A percentile compares a stretch with the other conserved stretches of the same genome.
These are phyloP conservation scores for Russula ochroleuca DNA, from an alignment of 768 basidiomycete genomes.

Conservation along the genomic window DNA sequence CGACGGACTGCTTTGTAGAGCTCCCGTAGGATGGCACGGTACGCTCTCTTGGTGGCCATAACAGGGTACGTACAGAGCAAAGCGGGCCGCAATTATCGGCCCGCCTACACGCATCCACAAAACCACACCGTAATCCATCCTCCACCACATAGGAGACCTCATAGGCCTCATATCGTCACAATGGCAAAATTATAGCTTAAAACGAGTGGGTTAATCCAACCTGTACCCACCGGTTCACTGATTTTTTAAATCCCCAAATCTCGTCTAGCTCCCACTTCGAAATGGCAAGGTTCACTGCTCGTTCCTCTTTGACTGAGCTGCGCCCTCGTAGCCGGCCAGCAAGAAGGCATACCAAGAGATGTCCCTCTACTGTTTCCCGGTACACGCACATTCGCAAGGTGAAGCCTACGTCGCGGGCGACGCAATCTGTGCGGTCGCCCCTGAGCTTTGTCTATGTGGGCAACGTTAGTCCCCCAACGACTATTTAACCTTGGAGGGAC, in stretches of 20 bases:
- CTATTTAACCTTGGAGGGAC: constrained; percentile 26
- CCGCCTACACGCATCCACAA: not conserved
- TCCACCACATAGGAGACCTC: not conserved
- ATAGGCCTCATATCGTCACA: not conserved
- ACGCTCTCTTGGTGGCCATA: constrained; percentile 33
- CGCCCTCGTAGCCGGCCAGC: not conserved
- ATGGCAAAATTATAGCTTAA: not conserved
- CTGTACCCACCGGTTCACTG: not conserved
- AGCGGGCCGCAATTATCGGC: not conserved
- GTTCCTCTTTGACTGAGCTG: not conserved
- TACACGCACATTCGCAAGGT: not conserved
- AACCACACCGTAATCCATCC: not conserved
- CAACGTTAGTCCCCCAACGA: constrained; percentile 48
- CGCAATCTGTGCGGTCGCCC: not conserved
- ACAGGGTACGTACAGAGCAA: not conserved
- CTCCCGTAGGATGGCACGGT: constrained; percentile 53
- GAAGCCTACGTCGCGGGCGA: constrained; percentile 13
- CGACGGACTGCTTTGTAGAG: constrained; percentile 50
- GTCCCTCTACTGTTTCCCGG: not conserved
- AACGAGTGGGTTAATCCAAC: not conserved
- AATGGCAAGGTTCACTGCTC: constrained; percentile 17
- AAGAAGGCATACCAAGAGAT: not conserved
- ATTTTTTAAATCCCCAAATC: not conserved
- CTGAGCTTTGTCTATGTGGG: constrained; percentile 51
- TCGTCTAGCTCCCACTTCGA: not conserved